Percentiles rank a stretch among this genome's conserved stretches.
phyloP scores from a whole-genome alignment of 208 protist genomes.

The Leishmania arabica region DNA sequence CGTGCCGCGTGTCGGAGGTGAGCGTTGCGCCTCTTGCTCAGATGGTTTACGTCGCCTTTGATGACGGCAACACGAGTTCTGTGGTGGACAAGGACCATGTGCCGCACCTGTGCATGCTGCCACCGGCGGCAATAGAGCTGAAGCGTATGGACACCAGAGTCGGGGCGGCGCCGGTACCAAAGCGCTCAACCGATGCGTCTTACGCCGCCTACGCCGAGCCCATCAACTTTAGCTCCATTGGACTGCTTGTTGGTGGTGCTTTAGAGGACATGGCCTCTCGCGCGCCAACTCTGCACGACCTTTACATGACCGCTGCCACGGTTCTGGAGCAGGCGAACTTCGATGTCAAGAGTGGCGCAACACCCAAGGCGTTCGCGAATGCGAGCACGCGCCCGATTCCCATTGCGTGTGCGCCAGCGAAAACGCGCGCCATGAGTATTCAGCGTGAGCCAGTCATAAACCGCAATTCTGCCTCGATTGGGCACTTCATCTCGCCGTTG shows the following conservation, averaged over 20 bases:
- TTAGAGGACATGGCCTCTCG: constrained; percentile 40
- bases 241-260: constrained; percentile 43
- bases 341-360: constrained; percentile 28
- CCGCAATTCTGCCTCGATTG: constrained; percentile 26
- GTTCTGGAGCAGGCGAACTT: constrained; percentile 46
- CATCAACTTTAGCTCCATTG: constrained; percentile 49
- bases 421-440: constrained; percentile 50
- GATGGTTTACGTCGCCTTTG: constrained; percentile 40
- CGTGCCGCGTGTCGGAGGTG: constrained; percentile 54
- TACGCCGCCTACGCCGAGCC: constrained; percentile 22
- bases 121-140: constrained; percentile 61
- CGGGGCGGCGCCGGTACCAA: constrained; percentile 4
- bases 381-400: constrained; percentile 30
- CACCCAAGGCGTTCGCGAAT: constrained; percentile 36
- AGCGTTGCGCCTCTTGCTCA: constrained; percentile 44
- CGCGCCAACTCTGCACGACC: constrained; percentile 37
- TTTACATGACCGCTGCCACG: constrained; percentile 60
- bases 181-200: constrained; percentile 1
- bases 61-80: constrained; percentile 24
- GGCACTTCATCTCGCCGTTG: constrained; percentile 39
- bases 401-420: constrained; percentile 26
- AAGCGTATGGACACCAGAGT: constrained; percentile 39
- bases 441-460: constrained; percentile 36
- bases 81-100: constrained; percentile 33
- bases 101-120: constrained; percentile 40